These are phyloP conservation scores for Pseudozyma hubeiensis DNA, from an alignment of 1,284 basidiomycete genomes.

Conservation along the genomic window DNA sequence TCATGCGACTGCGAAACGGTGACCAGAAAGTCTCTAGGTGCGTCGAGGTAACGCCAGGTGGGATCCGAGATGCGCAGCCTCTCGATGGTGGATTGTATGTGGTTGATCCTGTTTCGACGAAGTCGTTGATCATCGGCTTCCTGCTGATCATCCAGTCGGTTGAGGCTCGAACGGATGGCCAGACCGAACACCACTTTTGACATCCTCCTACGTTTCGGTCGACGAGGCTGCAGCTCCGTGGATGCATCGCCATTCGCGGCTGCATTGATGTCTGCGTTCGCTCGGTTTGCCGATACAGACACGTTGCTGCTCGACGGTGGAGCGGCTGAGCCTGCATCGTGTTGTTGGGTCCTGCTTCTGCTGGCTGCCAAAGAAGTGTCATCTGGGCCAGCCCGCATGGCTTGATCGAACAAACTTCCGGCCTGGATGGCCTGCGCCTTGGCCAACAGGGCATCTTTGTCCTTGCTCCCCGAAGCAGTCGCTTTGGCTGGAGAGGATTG, in stretches of 20 bases:
- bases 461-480: constrained; percentile 14
- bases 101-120: constrained; percentile 22
- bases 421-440: constrained; percentile 49
- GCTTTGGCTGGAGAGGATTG: constrained; percentile 17
- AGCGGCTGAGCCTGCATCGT: not conserved
- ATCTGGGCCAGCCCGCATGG: constrained; percentile 22
- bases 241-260: not conserved
- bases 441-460: constrained; percentile 40
- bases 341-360: not conserved
- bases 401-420: constrained; percentile 43
- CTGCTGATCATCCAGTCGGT: constrained; percentile 22
- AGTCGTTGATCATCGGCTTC: constrained; percentile 29
- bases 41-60: constrained; percentile 34
- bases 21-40: constrained; percentile 40
- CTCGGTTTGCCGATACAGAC: not conserved
- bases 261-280: not conserved
- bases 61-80: constrained; percentile 23
- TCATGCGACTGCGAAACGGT: constrained; percentile 20
- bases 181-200: constrained; percentile 38
- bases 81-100: constrained; percentile 30
- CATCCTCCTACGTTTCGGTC: constrained; percentile 32
- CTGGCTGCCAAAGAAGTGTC: not conserved
- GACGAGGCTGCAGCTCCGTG: constrained; percentile 7
- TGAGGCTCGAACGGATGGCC: constrained; percentile 29
- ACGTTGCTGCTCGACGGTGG: not conserved